These are phyloP conservation scores for Torulaspora maleeae DNA, from an alignment of 805 yeast species.

Conservation along the genomic window DNA sequence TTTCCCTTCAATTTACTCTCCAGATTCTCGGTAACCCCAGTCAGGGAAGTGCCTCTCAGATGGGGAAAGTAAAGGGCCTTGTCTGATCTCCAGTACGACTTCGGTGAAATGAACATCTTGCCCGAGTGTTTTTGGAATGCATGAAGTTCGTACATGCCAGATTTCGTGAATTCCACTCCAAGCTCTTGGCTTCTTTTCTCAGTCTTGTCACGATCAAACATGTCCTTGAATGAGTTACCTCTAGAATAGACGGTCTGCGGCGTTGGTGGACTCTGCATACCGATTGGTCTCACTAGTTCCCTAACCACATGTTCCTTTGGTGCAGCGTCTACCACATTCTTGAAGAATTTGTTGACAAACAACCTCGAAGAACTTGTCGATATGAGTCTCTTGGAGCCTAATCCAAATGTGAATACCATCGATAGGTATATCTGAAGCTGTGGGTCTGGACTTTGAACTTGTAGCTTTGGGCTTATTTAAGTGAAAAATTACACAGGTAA, in stretches of 20 bases:
- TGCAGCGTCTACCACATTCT: constrained; percentile 37
- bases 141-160: constrained; percentile 63
- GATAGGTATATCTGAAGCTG: no score
- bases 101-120: constrained; percentile 77
- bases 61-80: constrained; percentile 81
- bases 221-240: constrained; percentile 44
- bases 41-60: constrained; percentile 52
- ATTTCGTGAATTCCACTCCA: constrained; percentile 59
- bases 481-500: background rate
- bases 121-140: constrained; percentile 72
- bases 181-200: constrained; percentile 47
- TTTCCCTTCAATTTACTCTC: constrained; percentile 32
- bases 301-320: constrained; percentile 37
- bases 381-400: constrained; percentile 2
- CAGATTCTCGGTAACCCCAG: constrained; percentile 31
- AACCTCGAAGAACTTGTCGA: constrained; percentile 1
- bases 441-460: no score
- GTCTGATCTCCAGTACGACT: constrained; percentile 67
- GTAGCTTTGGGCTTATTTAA: background rate
- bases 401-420: background rate
- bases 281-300: constrained; percentile 45
- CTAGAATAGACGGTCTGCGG: constrained; percentile 34
- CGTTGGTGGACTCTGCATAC: constrained; percentile 39
- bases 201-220: constrained; percentile 48
- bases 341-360: constrained; percentile 34